Conservation (phyloP, 768 basidiomycete genomes). For the Macrocybe gigantea region DNA sequence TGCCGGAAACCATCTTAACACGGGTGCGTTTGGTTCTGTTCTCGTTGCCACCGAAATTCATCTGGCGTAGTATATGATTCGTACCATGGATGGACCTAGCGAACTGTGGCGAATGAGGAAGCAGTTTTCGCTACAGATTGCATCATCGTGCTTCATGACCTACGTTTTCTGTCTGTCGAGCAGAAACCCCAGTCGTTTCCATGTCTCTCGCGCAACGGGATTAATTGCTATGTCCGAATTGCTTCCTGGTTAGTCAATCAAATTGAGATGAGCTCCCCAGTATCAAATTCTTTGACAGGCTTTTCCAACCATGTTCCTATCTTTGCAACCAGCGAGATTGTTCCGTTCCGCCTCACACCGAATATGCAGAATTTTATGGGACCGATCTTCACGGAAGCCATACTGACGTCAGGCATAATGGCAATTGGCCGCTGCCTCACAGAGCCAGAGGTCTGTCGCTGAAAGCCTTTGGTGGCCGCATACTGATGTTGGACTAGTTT, state of each 20-base stretch:
- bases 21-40: conserved; percentile 46
- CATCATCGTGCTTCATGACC: conserved; percentile 88
- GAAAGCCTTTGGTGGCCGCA: neutral
- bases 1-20: conserved; percentile 83
- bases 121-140: conserved; percentile 89
- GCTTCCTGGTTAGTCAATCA: conserved; percentile 57
- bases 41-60: neutral
- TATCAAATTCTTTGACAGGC: conserved; percentile 19
- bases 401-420: conserved; percentile 82
- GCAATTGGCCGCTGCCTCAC: conserved; percentile 88
- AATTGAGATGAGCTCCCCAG: neutral
- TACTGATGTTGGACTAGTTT: conserved; percentile 42
- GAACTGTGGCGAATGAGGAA: conserved; percentile 97
- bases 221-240: conserved; percentile 91
- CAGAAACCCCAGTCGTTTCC: conserved; percentile 79
- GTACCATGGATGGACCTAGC: conserved; percentile 74
- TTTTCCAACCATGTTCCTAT: conserved; percentile 43
- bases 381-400: conserved; percentile 82
- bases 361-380: conserved; percentile 94
- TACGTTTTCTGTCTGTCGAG: conserved; percentile 81
- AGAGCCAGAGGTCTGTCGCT: conserved; percentile 69
- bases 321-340: conserved; percentile 77
- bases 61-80: conserved; percentile 74
- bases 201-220: conserved; percentile 85
- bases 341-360: conserved; percentile 96